Percentiles rank a stretch among this genome's conserved stretches.
Evolutionary conservation across 768 basidiomycete species (phyloP).

Genomic region (Mycena floridula): DNA sequence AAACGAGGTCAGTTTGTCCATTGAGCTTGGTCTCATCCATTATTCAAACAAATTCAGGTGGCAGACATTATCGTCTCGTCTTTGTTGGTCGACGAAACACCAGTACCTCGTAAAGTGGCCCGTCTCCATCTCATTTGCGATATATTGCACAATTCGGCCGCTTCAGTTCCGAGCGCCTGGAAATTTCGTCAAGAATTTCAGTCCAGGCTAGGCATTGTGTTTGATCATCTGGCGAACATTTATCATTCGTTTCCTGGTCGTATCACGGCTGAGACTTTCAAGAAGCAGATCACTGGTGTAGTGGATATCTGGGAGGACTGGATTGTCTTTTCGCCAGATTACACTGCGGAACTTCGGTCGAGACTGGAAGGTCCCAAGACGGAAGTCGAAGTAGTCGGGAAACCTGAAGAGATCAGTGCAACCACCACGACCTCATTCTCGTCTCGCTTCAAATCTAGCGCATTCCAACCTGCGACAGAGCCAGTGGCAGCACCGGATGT

Average conservation of each 20-base stretch:
- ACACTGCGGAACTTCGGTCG: conserved; percentile 64
- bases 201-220: conserved; percentile 83
- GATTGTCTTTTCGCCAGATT: conserved; percentile 92
- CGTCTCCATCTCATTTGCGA: conserved; percentile 95
- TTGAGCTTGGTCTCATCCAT: background rate
- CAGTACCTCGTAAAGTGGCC: conserved; percentile 96
- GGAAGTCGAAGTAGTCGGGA: conserved; percentile 20
- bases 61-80: conserved; percentile 88
- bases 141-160: conserved; percentile 95
- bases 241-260: conserved; percentile 94
- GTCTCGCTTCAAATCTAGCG: conserved; percentile 71
- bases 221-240: conserved; percentile 91
- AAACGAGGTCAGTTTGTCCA: conserved; percentile 55
- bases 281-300: conserved; percentile 82
- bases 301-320: conserved; percentile 98
- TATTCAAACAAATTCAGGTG: conserved; percentile 44
- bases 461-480: conserved; percentile 67
- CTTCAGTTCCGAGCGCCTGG: conserved; percentile 93
- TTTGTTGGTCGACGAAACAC: conserved; percentile 82
- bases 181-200: conserved; percentile 96
- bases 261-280: conserved; percentile 95
- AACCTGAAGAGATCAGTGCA: conserved; percentile 11
- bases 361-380: conserved; percentile 62
- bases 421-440: conserved; percentile 24
- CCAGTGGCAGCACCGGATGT: conserved; percentile 25